phyloP scores from a whole-genome alignment of 176 grass and related monocot species.

The Lolium multiflorum region DNA sequence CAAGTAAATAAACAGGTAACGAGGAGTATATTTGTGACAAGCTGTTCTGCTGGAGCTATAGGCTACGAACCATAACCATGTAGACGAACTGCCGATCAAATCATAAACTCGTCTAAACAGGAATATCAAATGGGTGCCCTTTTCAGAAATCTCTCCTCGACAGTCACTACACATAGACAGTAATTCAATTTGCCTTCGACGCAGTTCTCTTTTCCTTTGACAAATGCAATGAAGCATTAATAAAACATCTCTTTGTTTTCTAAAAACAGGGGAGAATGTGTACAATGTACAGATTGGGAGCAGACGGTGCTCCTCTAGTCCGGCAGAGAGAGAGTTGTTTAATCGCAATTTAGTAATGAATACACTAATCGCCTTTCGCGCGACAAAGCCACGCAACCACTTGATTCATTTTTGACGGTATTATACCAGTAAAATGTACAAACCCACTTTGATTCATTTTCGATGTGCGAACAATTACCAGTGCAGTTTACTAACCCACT shows the following conservation, averaged over 20 bases:
- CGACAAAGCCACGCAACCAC: background rate
- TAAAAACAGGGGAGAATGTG: background rate
- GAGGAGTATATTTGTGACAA: background rate
- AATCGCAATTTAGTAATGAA: background rate
- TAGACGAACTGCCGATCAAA: background rate
- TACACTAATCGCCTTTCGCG: background rate
- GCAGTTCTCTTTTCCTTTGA: background rate
- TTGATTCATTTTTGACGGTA: background rate
- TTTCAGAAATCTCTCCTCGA: background rate
- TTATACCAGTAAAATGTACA: no score
- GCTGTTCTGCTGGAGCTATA: background rate
- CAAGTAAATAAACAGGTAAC: conserved; percentile 10
- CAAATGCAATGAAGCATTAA: conserved; percentile 1
- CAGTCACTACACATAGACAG: background rate
- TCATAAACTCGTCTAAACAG: background rate
- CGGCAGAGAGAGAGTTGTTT: background rate
- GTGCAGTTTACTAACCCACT: background rate
- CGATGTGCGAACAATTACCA: background rate
- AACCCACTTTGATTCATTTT: no score
- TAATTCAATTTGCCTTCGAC: background rate
- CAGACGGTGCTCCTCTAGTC: background rate
- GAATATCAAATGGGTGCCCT: background rate
- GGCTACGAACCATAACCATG: background rate
- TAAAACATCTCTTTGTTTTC: background rate
- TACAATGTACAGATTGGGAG: background rate